These are phyloP conservation scores for Colletotrichum sp. DNA, from an alignment of 2,329 filamentous ascomycete species.

Conservation along the genomic window DNA sequence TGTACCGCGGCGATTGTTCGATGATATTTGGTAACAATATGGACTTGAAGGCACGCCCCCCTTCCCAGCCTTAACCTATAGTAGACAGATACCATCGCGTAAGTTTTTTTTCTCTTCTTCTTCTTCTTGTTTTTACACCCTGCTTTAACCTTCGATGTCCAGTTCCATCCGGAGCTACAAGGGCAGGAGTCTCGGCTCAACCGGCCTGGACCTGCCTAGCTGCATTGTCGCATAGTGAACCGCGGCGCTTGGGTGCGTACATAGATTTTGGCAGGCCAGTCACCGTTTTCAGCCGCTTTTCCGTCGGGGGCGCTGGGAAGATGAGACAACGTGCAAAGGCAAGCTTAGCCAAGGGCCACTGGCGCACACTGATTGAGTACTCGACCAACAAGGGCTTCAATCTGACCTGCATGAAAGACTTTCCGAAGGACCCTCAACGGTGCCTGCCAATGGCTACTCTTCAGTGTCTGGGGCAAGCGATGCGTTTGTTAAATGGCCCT, in stretches of 20 bases:
- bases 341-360: not conserved
- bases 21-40: not conserved
- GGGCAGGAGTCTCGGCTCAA: not conserved
- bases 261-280: not conserved
- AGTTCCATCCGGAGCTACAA: not conserved
- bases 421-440: not conserved
- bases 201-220: not conserved
- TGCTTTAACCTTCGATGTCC: not conserved
- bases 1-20: not conserved
- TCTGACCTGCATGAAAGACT: not conserved
- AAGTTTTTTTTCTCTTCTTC: not conserved
- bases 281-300: not conserved
- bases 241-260: not conserved
- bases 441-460: not conserved
- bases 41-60: not conserved
- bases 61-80: not conserved
- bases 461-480: not conserved
- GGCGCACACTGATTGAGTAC: not conserved
- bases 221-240: not conserved
- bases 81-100: not conserved
- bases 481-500: not conserved
- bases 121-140: not conserved
- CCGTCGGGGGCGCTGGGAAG: not conserved
- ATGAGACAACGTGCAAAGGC: not conserved
- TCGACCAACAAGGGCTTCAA: not conserved